These are phyloP conservation scores for Zygnema circumcarinatum DNA, from an alignment of 139 green algal species.

Conservation along the genomic window DNA sequence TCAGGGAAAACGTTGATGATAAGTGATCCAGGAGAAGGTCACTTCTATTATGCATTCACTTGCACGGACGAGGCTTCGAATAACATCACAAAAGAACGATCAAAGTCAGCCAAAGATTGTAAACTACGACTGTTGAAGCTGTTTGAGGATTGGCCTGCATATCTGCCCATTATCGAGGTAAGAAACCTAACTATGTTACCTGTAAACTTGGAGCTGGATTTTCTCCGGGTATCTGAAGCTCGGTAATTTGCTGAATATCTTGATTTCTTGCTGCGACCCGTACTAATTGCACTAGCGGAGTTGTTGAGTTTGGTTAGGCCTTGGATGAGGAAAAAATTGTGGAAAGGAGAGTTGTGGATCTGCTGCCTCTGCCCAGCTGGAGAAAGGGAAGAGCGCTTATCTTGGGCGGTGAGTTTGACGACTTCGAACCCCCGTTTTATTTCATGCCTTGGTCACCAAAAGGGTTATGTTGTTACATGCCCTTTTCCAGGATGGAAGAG, in stretches of 20 bases:
- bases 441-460: too few species aligned
- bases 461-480: too few species aligned
- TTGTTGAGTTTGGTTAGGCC: background rate
- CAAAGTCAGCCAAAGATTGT: background rate
- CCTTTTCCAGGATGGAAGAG: background rate
- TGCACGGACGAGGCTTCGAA: constrained; percentile 7
- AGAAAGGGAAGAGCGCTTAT: constrained; percentile 14
- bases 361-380: background rate
- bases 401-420: background rate
- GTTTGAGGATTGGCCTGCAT: constrained; percentile 6
- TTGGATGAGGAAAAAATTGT: constrained; percentile 8
- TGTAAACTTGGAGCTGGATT: too few species aligned
- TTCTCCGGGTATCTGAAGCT: too few species aligned
- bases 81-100: background rate
- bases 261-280: too few species aligned
- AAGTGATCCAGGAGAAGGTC: background rate
- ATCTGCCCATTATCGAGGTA: background rate
- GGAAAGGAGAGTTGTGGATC: constrained; percentile 12
- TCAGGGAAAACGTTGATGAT: background rate
- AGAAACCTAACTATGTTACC: too few species aligned
- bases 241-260: too few species aligned
- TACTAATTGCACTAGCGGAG: too few species aligned
- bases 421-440: background rate
- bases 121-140: background rate
- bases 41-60: background rate